A percentile compares a stretch with the other conserved stretches of the same genome.
These are phyloP conservation scores for Claviceps cyperi DNA, from an alignment of 2,329 filamentous ascomycete species.

Conservation along the genomic window DNA sequence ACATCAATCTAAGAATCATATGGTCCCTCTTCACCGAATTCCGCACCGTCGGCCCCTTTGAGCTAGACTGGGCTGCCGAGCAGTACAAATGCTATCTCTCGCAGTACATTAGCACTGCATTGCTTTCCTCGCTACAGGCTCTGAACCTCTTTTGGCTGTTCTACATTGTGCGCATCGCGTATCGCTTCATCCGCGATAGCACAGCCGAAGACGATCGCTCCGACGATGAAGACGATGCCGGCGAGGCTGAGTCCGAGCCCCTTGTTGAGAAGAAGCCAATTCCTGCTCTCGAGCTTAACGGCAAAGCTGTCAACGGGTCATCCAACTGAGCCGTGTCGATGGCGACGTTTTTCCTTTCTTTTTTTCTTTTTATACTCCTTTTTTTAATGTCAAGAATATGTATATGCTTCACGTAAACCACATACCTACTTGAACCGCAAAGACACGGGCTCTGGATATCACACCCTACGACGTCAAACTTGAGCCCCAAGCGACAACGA, in stretches of 20 bases:
- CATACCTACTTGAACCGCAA: too few relatives aligned
- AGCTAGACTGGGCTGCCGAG: conserved; percentile 59
- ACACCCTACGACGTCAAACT: too few relatives aligned
- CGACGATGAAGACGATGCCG: conserved; percentile 47
- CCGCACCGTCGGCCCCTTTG: conserved; percentile 57
- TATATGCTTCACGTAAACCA: too few relatives aligned
- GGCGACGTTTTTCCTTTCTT: background rate
- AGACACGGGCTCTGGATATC: too few relatives aligned
- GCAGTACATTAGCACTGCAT: conserved; percentile 49
- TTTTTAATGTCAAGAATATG: background rate
- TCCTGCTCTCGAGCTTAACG: conserved; percentile 11
- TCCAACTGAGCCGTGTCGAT: background rate
- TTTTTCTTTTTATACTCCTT: background rate
- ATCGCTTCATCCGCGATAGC: conserved; percentile 49
- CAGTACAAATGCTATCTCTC: conserved; percentile 65
- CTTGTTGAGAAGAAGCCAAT: conserved; percentile 14
- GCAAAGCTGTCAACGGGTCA: conserved; percentile 9
- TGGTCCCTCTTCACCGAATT: conserved; percentile 64
- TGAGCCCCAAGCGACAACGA: too few relatives aligned
- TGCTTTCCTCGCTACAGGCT: conserved; percentile 55
- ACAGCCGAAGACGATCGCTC: conserved; percentile 57
- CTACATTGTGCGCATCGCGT: conserved; percentile 61
- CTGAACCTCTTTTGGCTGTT: conserved; percentile 75
- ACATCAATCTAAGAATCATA: conserved; percentile 65
- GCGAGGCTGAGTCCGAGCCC: conserved; percentile 22